A percentile compares a stretch with the other conserved stretches of the same genome.
Conservation (phyloP, 768 basidiomycete genomes). For the Leucocoprinus sp. region DNA sequence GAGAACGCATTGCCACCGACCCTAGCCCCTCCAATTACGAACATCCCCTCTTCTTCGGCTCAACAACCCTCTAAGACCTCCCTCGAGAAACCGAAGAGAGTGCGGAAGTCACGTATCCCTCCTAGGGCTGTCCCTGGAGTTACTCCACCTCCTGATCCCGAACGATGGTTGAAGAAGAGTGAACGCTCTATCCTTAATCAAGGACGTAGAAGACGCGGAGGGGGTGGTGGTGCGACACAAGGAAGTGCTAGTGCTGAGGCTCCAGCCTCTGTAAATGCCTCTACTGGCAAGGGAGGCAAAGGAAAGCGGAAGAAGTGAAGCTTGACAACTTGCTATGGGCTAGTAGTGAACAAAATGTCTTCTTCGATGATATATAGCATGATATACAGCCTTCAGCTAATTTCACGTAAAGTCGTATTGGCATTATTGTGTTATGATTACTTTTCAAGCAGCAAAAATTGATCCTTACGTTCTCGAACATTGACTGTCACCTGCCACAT, state of each 20-base stretch:
- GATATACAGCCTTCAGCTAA: conserved; percentile 4
- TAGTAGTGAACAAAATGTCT: conserved; percentile 8
- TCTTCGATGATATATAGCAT: background rate
- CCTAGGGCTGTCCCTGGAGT: conserved; percentile 70
- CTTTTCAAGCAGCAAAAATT: no score
- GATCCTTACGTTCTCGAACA: no score
- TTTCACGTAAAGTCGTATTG: conserved; percentile 4
- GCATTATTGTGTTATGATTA: no score
- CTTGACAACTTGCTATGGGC: background rate
- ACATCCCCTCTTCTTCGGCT: conserved; percentile 24
- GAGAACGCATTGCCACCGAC: conserved; percentile 56
- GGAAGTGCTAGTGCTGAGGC: conserved; percentile 41
- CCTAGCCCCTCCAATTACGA: conserved; percentile 21
- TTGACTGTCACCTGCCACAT: background rate
- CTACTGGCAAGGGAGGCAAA: conserved; percentile 36
- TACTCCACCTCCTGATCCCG: conserved; percentile 78
- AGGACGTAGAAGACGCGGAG: conserved; percentile 45
- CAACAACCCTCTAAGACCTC: conserved; percentile 26
- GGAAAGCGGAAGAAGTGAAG: conserved; percentile 63
- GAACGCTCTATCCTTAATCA: conserved; percentile 56
- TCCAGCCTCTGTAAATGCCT: conserved; percentile 21
- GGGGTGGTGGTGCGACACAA: conserved; percentile 58
- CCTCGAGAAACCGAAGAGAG: conserved; percentile 30
- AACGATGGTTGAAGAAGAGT: conserved; percentile 84
- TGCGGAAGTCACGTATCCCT: conserved; percentile 62